Conservation (phyloP, 1,284 basidiomycete species). For the Somion occarium region DNA sequence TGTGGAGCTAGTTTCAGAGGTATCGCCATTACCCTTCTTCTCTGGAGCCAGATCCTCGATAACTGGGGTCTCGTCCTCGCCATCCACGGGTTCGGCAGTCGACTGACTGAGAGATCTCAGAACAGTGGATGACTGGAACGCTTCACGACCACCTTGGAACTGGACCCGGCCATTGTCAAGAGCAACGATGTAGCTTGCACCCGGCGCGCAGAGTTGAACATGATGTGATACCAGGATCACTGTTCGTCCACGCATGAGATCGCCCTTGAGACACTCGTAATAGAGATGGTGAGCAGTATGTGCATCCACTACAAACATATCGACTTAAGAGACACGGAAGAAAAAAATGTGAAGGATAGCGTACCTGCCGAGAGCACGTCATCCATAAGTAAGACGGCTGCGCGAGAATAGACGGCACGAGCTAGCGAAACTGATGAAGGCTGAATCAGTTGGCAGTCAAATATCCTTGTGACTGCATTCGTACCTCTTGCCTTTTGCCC, state of each 20-base stretch:
- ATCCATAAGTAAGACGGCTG: conserved; percentile 82
- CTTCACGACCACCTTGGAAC: conserved; percentile 65
- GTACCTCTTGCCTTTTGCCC: conserved; percentile 91
- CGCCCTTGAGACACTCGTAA: conserved; percentile 78
- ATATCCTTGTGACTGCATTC: conserved; percentile 7
- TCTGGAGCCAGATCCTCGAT: conserved; percentile 21
- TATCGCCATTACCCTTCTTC: conserved; percentile 22
- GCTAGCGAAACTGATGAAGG: conserved; percentile 66
- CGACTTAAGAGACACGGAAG: conserved; percentile 9
- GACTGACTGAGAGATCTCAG: conserved; percentile 68
- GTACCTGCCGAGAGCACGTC: conserved; percentile 77
- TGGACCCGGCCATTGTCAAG: conserved; percentile 84
- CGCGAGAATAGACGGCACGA: conserved; percentile 90
- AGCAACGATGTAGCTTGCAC: conserved; percentile 71
- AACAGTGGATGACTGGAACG: conserved; percentile 64
- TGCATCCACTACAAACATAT: conserved; percentile 72
- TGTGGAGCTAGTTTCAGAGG: conserved; percentile 50
- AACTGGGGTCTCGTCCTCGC: conserved; percentile 20
- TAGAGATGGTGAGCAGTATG: conserved; percentile 87
- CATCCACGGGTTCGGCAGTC: conserved; percentile 38
- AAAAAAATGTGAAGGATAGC: conserved; percentile 14
- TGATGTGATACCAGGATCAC: conserved; percentile 89
- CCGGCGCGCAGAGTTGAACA: conserved; percentile 71
- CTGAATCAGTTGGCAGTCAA: conserved; percentile 2
- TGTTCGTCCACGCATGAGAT: conserved; percentile 77